phyloP scores from a whole-genome alignment of 2,329 filamentous ascomycete species.

The Neonectria coccinea region DNA sequence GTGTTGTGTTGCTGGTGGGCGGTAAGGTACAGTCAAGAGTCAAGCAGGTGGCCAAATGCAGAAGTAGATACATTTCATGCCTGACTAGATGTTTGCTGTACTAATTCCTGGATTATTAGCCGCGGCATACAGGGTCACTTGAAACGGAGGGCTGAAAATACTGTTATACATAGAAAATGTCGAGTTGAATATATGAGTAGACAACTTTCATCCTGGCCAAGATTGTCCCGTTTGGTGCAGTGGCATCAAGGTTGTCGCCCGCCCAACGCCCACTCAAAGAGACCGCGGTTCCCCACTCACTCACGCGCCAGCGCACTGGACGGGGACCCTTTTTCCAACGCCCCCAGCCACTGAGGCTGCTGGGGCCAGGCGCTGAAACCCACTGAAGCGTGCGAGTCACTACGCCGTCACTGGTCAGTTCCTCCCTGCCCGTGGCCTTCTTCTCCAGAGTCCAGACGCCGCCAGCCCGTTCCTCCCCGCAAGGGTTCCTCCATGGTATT shows the following conservation, averaged over 20 bases:
- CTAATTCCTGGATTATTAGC: not conserved
- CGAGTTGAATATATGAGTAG: not conserved
- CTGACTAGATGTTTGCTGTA: no score
- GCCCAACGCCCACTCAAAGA: not conserved
- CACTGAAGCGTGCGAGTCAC: constrained; percentile 20
- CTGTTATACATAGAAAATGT: not conserved
- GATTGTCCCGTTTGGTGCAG: not conserved
- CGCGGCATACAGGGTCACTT: not conserved
- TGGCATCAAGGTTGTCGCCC: constrained; percentile 5
- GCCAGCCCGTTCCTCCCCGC: constrained; percentile 12
- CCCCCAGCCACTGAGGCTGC: constrained; percentile 6
- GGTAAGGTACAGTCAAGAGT: not conserved
- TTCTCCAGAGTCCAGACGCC: constrained; percentile 4
- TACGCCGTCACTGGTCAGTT: constrained; percentile 2
- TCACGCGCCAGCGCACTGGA: constrained; percentile 15
- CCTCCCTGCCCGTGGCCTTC: not conserved
- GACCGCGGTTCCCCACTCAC: constrained; percentile 6
- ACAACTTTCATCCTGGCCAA: not conserved
- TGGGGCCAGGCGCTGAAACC: constrained; percentile 8
- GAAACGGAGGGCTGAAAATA: not conserved
- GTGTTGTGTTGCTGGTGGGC: not conserved
- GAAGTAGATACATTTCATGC: no score
- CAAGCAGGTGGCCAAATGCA: not conserved
- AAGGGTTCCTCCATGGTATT: not conserved
- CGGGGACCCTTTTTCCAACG: not conserved